phyloP scores from a whole-genome alignment of 169 alveolate species.

The Cryptosporidium sp. region DNA sequence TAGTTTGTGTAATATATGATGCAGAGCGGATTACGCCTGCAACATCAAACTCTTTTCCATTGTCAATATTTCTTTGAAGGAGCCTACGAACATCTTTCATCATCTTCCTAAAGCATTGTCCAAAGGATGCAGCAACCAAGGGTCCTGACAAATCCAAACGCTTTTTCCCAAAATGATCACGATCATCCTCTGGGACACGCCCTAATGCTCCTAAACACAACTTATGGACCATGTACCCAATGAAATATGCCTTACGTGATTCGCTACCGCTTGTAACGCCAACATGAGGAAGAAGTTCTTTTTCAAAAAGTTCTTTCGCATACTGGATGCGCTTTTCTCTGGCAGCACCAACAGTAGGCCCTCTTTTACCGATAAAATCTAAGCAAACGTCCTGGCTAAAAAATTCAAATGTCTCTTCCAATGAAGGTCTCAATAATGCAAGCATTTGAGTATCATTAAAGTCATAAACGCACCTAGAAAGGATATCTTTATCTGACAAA shows the following conservation, averaged over 20 bases:
- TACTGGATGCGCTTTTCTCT: constrained; percentile 92
- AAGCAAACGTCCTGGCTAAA: constrained; percentile 93
- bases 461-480: constrained; percentile 93
- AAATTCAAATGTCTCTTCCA: constrained; percentile 94
- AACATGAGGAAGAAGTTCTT: constrained; percentile 98
- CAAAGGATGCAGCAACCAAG: constrained; percentile 96
- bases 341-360: constrained; percentile 95
- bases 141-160: constrained; percentile 99
- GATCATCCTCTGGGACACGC: constrained; percentile 97
- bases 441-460: constrained; percentile 96
- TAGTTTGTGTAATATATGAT: constrained; percentile 91
- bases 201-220: constrained; percentile 96
- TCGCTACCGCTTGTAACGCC: constrained; percentile 94
- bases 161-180: constrained; percentile 99
- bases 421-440: constrained; percentile 94
- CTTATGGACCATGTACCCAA: constrained; percentile 99
- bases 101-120: constrained; percentile 93
- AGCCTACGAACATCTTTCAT: constrained; percentile 93
- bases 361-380: constrained; percentile 95
- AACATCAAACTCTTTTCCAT: constrained; percentile 90
- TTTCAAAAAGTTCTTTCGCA: constrained; percentile 95
- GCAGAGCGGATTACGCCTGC: constrained; percentile 92
- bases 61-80: constrained; percentile 92
- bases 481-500: constrained; percentile 90
- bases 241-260: constrained; percentile 96